These are phyloP conservation scores for Aciculosporium take DNA, from an alignment of 2,329 filamentous ascomycete species.

Conservation along the genomic window DNA sequence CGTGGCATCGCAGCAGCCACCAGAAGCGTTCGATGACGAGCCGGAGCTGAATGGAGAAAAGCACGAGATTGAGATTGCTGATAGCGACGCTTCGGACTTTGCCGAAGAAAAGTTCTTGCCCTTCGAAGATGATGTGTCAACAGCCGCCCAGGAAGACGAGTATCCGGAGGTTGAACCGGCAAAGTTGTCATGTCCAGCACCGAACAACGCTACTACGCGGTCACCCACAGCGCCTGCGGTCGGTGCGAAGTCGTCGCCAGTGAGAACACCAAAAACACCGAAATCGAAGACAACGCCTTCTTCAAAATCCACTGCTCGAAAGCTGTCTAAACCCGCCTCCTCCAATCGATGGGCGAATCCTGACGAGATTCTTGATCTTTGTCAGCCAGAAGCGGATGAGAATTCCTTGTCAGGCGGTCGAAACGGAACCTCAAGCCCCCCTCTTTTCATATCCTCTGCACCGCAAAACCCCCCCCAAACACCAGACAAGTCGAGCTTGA, in stretches of 20 bases:
- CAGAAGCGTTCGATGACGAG: not conserved
- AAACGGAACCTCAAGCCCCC: not conserved
- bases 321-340: not conserved
- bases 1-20: not conserved
- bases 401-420: not conserved
- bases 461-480: not conserved
- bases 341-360: not conserved
- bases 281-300: not conserved
- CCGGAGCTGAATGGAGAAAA: not conserved
- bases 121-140: not conserved
- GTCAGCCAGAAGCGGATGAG: not conserved
- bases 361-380: not conserved
- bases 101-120: not conserved
- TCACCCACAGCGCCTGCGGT: not conserved
- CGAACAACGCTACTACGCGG: not conserved
- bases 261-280: not conserved
- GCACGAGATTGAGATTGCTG: not conserved
- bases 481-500: not conserved
- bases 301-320: not conserved
- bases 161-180: not conserved
- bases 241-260: not conserved
- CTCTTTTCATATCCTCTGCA: conserved; percentile 2
- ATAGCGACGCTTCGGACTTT: not conserved
- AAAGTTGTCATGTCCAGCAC: not conserved
- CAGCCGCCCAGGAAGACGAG: not conserved